These are phyloP conservation scores for Ophiocordyceps camponoti-floridani DNA, from an alignment of 2,329 filamentous ascomycete species.

Conservation along the genomic window DNA sequence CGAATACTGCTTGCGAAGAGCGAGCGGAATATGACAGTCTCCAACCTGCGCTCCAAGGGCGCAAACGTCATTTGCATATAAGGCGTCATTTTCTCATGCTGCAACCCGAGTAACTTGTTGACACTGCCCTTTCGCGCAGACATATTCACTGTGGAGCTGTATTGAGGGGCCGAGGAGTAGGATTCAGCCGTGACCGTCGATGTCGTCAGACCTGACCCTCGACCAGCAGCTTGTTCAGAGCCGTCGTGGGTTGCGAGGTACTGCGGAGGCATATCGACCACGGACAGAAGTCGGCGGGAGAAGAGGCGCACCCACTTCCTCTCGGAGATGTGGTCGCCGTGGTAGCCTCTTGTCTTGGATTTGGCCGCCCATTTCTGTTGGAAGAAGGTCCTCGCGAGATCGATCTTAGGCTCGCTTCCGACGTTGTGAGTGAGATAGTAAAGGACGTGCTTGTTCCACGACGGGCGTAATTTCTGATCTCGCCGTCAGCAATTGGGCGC, in stretches of 20 bases:
- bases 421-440: constrained; percentile 53
- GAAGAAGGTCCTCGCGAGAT: constrained; percentile 54
- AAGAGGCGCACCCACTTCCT: constrained; percentile 93
- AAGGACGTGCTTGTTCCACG: constrained; percentile 95
- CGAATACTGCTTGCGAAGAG: constrained; percentile 86
- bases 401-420: constrained; percentile 13
- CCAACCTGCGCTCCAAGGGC: constrained; percentile 74
- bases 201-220: constrained; percentile 51
- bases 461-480: constrained; percentile 71
- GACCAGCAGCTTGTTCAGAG: constrained; percentile 62
- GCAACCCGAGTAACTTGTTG: constrained; percentile 14
- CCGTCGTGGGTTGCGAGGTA: constrained; percentile 73
- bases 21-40: constrained; percentile 86
- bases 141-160: constrained; percentile 5
- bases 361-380: constrained; percentile 98
- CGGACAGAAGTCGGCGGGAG: constrained; percentile 58
- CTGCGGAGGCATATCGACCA: constrained; percentile 66
- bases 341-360: constrained; percentile 65
- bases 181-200: constrained; percentile 13
- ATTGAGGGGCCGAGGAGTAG: constrained; percentile 13
- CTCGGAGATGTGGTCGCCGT: constrained; percentile 88
- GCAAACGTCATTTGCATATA: constrained; percentile 96
- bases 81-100: constrained; percentile 41
- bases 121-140: constrained; percentile 6
- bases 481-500: not conserved